Percentiles rank a stretch among this genome's conserved stretches.
Evolutionary conservation across 371 early-diverging fungal species (phyloP).

Genomic region (Mortierella sp.): DNA sequence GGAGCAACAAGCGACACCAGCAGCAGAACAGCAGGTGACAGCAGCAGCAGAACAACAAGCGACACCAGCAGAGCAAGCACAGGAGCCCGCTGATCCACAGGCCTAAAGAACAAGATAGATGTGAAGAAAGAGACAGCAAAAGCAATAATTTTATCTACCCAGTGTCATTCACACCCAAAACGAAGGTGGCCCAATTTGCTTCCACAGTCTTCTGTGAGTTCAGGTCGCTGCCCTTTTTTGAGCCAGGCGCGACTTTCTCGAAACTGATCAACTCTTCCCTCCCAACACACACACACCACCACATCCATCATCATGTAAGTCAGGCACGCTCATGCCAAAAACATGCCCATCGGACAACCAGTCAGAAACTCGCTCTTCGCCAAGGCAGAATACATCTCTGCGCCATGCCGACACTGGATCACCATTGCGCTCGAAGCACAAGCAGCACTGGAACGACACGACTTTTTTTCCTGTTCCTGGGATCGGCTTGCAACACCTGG

Average conservation of each 20-base stretch:
- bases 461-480: background rate
- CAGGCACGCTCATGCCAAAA: background rate
- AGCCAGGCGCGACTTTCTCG: slow-evolving; percentile 2
- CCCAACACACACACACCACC: background rate
- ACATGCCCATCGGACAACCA: background rate
- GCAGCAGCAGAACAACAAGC: background rate
- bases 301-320: slow-evolving; percentile 15
- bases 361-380: background rate
- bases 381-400: background rate
- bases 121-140: background rate
- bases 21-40: background rate
- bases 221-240: background rate
- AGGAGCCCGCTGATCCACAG: background rate
- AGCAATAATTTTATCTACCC: slow-evolving; percentile 10
- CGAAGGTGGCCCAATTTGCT: too few species aligned
- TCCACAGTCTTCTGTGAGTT: background rate
- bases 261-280: slow-evolving; percentile 11
- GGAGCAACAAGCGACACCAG: slow-evolving; percentile 6
- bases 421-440: background rate
- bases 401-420: background rate
- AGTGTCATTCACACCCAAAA: too few species aligned
- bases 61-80: slow-evolving; percentile 4
- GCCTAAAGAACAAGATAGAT: background rate
- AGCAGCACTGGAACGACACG: background rate
- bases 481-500: background rate